phyloP scores from a whole-genome alignment of 345 rosid genomes.

The Odontarrhena argentea region DNA sequence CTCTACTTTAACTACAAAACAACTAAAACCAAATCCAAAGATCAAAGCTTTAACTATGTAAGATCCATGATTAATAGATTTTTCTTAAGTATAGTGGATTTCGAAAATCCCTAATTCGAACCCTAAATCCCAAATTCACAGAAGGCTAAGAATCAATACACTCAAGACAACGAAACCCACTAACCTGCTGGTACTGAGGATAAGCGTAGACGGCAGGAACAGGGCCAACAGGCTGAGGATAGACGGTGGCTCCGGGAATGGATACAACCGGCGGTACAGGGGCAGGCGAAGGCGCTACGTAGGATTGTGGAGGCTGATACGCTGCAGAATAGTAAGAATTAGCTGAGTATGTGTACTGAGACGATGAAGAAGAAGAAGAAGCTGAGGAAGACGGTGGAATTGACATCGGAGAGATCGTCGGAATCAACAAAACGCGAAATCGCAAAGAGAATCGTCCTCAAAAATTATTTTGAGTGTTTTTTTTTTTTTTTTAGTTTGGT shows the following conservation, averaged over 20 bases:
- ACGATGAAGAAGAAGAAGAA: conserved; percentile 42
- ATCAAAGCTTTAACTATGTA: conserved; percentile 15
- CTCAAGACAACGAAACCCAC: not conserved
- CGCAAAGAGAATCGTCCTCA: conserved; percentile 23
- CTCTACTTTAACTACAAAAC: not conserved
- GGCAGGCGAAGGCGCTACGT: conserved; percentile 38
- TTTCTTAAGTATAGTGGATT: not conserved
- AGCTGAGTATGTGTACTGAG: conserved; percentile 51
- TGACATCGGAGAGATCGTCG: conserved; percentile 46
- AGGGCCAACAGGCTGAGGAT: conserved; percentile 54
- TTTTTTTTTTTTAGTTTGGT: not conserved
- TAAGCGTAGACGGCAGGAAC: conserved; percentile 61
- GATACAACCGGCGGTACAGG: conserved; percentile 43
- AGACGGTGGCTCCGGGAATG: conserved; percentile 50
- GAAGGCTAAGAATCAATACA: conserved; percentile 11
- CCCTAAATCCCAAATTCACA: conserved; percentile 4
- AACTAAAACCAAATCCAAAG: conserved; percentile 8
- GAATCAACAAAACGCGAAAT: conserved; percentile 5
- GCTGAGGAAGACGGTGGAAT: conserved; percentile 47
- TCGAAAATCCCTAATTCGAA: conserved; percentile 38
- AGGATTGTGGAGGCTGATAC: conserved; percentile 49
- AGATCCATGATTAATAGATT: conserved; percentile 8
- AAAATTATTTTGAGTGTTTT: not conserved
- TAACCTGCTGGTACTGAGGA: conserved; percentile 87
- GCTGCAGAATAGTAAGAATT: conserved; percentile 52